Evolutionary conservation across 345 rosid genomes (phyloP).

Genomic region (Citrus sp.): DNA sequence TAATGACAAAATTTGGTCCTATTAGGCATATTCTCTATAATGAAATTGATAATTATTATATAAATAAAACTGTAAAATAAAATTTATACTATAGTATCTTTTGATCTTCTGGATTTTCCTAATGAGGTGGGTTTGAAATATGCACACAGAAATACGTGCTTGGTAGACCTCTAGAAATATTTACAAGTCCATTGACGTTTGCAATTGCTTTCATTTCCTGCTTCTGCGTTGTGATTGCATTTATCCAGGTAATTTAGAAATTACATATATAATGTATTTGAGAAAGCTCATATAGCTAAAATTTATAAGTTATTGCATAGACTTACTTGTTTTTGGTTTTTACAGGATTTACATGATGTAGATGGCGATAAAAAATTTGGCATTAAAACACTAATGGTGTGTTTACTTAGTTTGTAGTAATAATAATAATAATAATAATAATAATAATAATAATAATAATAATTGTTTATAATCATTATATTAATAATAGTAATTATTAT

Average conservation of each 20-base stretch:
- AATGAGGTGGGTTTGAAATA: background rate
- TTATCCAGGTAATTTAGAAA: conserved; percentile 20
- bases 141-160: conserved; percentile 31
- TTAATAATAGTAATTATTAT: too few relatives aligned
- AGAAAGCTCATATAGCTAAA: background rate
- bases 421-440: too few relatives aligned
- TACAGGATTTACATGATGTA: conserved; percentile 40
- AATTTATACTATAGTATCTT: too few relatives aligned
- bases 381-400: background rate
- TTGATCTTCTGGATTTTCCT: background rate
- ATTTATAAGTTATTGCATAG: too few relatives aligned
- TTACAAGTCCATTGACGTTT: conserved; percentile 26
- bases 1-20: too few relatives aligned
- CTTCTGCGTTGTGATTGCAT: conserved; percentile 30
- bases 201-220: conserved; percentile 32
- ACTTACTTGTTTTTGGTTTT: background rate
- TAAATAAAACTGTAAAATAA: background rate
- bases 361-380: conserved; percentile 31
- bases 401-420: too few relatives aligned
- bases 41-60: too few relatives aligned
- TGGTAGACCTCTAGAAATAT: conserved; percentile 17
- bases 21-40: too few relatives aligned
- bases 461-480: too few relatives aligned
- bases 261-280: background rate
- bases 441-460: too few relatives aligned